Base-by-base conservation (phyloP, 805 yeast genomes). In the Candida ovalis region DNA sequence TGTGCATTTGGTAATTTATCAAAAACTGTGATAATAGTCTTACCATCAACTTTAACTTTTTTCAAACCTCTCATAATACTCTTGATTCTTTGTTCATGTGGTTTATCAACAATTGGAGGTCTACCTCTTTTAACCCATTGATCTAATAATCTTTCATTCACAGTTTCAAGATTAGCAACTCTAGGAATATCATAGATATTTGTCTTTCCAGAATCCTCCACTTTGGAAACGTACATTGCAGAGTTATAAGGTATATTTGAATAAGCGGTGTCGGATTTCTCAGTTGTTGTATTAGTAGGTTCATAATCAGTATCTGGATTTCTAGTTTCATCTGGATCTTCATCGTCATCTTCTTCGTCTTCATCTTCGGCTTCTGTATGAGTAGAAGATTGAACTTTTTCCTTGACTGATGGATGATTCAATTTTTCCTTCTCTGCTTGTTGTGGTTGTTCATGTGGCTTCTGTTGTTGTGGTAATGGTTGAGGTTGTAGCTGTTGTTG, bases 51-150 rank as follows among this genome's bases (percentile, higher is more conserved):
- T 40, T 80, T 77, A 50, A 86, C 83, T 61, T 87, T 87, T 60
- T 90, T 87, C 61, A 94, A 73, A 43, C 80, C 82, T 63, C 95
- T 81, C 73, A 94, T 70, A 35, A 94, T 83, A 55, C 88, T 82
- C 66, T 92, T 91, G 67, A 92, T 90, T 53, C 97, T 76, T 61
- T 89, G 89, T 67, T 94, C 97, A 66, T 86, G 91, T 5, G 96
- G 96, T 62, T 82, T 85, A 64, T 88, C 96, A 43, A 89, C 88
- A 48, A 88, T 85, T 2, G 96, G 96, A 4, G 97, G 96, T 58
- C 96, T 77, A 18, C 96, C 96, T 60, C 96, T 77, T 65, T 88
- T 84, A 28, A 80, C 77, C 57, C 88, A 84, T 50, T 61, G 66
- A 40, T 64, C 69, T 22, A 63, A 52, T 42, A 60, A 43, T 44